Conservation (phyloP, 1,284 basidiomycete genomes). For the Austroboletus olivaceoglutinosus region DNA sequence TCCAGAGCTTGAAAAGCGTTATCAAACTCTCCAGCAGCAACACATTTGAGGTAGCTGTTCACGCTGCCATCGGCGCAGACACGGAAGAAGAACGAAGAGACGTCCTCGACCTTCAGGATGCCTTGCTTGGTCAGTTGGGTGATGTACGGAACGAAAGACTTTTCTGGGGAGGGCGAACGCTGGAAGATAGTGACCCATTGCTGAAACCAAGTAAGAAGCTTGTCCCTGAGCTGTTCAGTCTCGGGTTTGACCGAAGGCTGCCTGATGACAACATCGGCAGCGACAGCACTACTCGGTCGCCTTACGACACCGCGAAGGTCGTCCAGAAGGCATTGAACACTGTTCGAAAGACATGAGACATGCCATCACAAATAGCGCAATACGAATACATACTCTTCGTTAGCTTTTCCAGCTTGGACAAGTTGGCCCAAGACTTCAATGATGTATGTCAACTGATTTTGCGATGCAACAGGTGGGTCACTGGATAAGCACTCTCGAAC, state of each 20-base stretch:
- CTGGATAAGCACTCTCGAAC: conserved; percentile 84
- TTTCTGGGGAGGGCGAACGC: conserved; percentile 86
- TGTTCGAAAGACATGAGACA: conserved; percentile 26
- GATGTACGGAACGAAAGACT: conserved; percentile 96
- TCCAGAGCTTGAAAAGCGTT: conserved; percentile 91
- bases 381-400: conserved; percentile 64
- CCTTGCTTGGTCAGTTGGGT: conserved; percentile 95
- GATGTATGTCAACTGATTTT: conserved; percentile 78
- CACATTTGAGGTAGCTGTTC: conserved; percentile 86
- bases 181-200: conserved; percentile 97
- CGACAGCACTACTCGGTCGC: conserved; percentile 32
- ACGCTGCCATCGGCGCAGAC: conserved; percentile 96
- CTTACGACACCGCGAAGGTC: conserved; percentile 68
- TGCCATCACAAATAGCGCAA: neutral
- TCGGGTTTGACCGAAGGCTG: conserved; percentile 62
- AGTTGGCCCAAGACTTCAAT: conserved; percentile 80
- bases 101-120: conserved; percentile 94
- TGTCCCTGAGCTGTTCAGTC: conserved; percentile 68
- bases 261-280: conserved; percentile 40
- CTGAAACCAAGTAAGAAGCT: conserved; percentile 74
- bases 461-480: conserved; percentile 76
- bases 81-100: conserved; percentile 97
- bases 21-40: conserved; percentile 73
- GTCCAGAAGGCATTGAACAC: conserved; percentile 61
- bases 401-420: conserved; percentile 71